Evolutionary conservation across 2,329 filamentous ascomycete species (phyloP).

Genomic region (Neopestalotiopsis rosae): DNA sequence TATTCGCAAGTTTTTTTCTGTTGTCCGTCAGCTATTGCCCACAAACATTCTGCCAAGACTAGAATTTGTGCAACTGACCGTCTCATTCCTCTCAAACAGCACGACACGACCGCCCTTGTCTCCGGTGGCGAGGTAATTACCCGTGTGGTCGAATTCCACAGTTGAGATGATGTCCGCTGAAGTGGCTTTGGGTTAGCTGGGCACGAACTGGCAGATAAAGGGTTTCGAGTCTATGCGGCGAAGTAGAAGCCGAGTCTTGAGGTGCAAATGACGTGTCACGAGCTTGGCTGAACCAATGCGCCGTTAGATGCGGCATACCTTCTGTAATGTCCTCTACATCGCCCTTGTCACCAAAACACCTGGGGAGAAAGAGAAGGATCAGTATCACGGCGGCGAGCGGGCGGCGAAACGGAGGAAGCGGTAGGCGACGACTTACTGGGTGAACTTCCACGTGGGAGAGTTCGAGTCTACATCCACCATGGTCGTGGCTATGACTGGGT

Average conservation of each 20-base stretch:
- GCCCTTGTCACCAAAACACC: slow-evolving; percentile 99
- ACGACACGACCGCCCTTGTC: slow-evolving; percentile 88
- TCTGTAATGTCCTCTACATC: slow-evolving; percentile 99
- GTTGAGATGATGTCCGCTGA: slow-evolving; percentile 90
- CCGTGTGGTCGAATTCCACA: slow-evolving; percentile 88
- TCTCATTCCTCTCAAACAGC: slow-evolving; percentile 92
- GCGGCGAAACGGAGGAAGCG: slow-evolving; percentile 21
- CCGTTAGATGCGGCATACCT: slow-evolving; percentile 59
- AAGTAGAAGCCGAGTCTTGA: not conserved
- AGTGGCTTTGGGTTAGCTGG: slow-evolving; percentile 25
- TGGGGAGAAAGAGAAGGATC: slow-evolving; percentile 40
- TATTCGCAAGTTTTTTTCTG: slow-evolving; percentile 99
- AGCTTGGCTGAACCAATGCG: slow-evolving; percentile 4
- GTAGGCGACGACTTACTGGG: slow-evolving; percentile 75
- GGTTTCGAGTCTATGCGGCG: not conserved
- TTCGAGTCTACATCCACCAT: slow-evolving; percentile 97
- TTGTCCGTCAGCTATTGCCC: slow-evolving; percentile 9
- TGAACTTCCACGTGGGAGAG: slow-evolving; percentile 99
- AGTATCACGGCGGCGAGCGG: slow-evolving; percentile 18
- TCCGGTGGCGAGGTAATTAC: slow-evolving; percentile 88
- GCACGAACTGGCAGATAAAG: not conserved
- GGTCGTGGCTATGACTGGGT: slow-evolving; percentile 50
- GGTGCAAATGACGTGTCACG: slow-evolving; percentile 7
- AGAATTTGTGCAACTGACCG: slow-evolving; percentile 62
- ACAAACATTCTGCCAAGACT: not conserved